Percentiles rank a stretch among this genome's conserved stretches.
Evolutionary conservation across 352 stramenopile genomes (phyloP).

Genomic region (Globisporangium radiosum): DNA sequence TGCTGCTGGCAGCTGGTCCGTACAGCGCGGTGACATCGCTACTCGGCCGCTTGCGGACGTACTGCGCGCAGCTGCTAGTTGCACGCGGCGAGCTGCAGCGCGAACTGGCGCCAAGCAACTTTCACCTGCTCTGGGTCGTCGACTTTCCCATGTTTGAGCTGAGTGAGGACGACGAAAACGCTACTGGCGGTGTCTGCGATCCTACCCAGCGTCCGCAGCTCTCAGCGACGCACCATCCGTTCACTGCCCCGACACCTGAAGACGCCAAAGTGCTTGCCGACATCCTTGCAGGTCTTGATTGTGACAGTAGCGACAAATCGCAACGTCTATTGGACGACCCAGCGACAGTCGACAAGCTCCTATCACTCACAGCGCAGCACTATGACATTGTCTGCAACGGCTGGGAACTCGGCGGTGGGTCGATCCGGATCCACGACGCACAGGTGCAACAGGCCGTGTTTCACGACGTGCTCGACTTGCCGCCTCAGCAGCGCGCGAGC

Average conservation of each 20-base stretch:
- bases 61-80: slow-evolving; percentile 54
- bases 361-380: slow-evolving; percentile 68
- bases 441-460: slow-evolving; percentile 74
- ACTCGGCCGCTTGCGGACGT: slow-evolving; percentile 61
- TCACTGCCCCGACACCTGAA: slow-evolving; percentile 62
- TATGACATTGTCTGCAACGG: slow-evolving; percentile 89
- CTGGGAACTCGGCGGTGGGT: slow-evolving; percentile 81
- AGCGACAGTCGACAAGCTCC: slow-evolving; percentile 40
- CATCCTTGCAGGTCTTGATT: slow-evolving; percentile 21
- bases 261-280: slow-evolving; percentile 37
- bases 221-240: slow-evolving; percentile 81
- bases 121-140: slow-evolving; percentile 78
- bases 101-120: slow-evolving; percentile 62
- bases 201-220: slow-evolving; percentile 11
- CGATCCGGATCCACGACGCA: slow-evolving; percentile 77
- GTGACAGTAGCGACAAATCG: slow-evolving; percentile 1
- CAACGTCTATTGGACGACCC: slow-evolving; percentile 46
- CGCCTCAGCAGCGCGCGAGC: slow-evolving; percentile 56
- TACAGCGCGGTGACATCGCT: slow-evolving; percentile 52
- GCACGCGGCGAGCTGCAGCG: slow-evolving; percentile 49
- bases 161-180: slow-evolving; percentile 44
- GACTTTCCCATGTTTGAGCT: slow-evolving; percentile 88
- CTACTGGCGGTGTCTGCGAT: neutral
- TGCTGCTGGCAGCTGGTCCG: slow-evolving; percentile 52
- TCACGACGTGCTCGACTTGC: slow-evolving; percentile 67